phyloP scores from a whole-genome alignment of 768 basidiomycete species.

The Phanerodontia chrysosporium region DNA sequence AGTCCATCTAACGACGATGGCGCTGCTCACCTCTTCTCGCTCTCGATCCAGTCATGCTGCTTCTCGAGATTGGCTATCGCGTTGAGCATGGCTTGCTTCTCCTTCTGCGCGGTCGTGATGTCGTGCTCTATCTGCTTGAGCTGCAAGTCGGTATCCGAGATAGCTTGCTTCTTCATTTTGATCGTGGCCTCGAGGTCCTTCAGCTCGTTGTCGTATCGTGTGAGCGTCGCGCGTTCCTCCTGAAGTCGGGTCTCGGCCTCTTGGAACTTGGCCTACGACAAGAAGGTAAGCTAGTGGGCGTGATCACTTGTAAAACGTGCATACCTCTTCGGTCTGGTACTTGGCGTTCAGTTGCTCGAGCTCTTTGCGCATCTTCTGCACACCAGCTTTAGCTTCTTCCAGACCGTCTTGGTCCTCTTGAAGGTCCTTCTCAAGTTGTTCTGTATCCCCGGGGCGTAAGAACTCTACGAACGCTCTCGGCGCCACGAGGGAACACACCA shows the following conservation, averaged over 20 bases:
- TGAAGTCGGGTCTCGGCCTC: slow-evolving; percentile 68
- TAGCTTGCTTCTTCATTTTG: slow-evolving; percentile 72
- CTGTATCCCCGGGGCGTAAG: slow-evolving; percentile 31
- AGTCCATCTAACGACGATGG: background rate
- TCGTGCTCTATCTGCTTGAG: slow-evolving; percentile 71
- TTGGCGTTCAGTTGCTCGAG: slow-evolving; percentile 43
- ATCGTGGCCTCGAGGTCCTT: slow-evolving; percentile 78
- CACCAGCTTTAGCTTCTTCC: slow-evolving; percentile 39
- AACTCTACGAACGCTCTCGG: no score
- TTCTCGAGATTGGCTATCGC: slow-evolving; percentile 66
- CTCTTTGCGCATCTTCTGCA: slow-evolving; percentile 57
- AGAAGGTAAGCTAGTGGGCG: background rate
- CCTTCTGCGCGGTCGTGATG: slow-evolving; percentile 56
- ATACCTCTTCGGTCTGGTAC: slow-evolving; percentile 9
- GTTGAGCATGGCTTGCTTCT: slow-evolving; percentile 51
- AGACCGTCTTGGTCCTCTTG: slow-evolving; percentile 42
- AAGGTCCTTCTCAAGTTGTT: slow-evolving; percentile 79
- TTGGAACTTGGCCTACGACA: slow-evolving; percentile 48
- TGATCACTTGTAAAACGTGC: no score
- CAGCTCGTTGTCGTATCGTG: slow-evolving; percentile 85
- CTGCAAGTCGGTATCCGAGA: slow-evolving; percentile 61
- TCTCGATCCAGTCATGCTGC: slow-evolving; percentile 81
- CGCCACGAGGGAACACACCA: slow-evolving; percentile 47
- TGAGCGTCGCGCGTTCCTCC: slow-evolving; percentile 84
- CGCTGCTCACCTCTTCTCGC: slow-evolving; percentile 76